Base-by-base conservation (phyloP, 2,329 filamentous ascomycete species). In the Niveomyces coronatus region DNA sequence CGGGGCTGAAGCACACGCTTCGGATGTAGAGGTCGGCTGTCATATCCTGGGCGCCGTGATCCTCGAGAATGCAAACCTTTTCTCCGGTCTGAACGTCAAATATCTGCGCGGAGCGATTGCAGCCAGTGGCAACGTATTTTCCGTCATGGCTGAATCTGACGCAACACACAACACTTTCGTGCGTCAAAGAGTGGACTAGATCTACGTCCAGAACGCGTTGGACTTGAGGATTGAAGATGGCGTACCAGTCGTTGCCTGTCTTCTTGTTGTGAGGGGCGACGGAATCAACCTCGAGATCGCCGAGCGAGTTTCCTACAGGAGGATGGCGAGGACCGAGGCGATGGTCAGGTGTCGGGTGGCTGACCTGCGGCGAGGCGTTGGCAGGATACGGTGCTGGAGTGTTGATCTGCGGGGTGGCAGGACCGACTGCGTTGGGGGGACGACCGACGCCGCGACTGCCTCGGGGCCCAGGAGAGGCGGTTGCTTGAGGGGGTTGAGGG, bases 41-140 rank as follows among this genome's bases (percentile, higher is more conserved):
- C 50, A 88, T 79, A 48, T 93, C 86, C 9, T 53, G 49, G 31
- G 87, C 85, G 31, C 73, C 82, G 50, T 89, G 83, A 52, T 98
- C 91, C 59, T 94, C 86, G 23, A 96, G 69, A 42, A 91, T 82
- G 48, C 85, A 91, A 37, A 96, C 79, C 58, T 89, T 91, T 49
- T 85, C 77, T 40, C 91, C 91, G 13, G 77, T 83, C 51, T 77
- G 72, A 29, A 96, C 89, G 48, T 98, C 91, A 60, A 91, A 98
- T 52, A 98, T 98, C 62, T 96, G 89, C n/a, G 91, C 91, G n/a
- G 87, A 94, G 46, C 88, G 74, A 62, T 98, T 98, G 70, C 91
- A 96, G 30, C 91, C 91, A 5, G 91, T 98, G 7, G 91, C 91
- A 39, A 98, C 84, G 50, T 85, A 95, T 55, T 94, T 88, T 49